phyloP scores from a whole-genome alignment of 306 rosid species.

The Malus sieversii region DNA sequence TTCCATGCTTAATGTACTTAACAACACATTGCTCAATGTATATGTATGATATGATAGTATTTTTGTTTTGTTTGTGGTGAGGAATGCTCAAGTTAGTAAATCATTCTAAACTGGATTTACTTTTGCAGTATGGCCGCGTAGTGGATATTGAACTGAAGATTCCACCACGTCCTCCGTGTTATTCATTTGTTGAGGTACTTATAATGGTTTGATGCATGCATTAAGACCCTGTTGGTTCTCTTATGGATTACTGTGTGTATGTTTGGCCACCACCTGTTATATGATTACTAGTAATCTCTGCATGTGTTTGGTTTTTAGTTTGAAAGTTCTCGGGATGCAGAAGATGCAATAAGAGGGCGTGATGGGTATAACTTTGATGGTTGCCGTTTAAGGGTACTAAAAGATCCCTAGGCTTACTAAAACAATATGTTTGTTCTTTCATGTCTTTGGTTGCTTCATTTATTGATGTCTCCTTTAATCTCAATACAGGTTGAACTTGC shows the following conservation, averaged over 20 bases:
- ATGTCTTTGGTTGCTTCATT: not conserved
- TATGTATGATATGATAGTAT: not conserved
- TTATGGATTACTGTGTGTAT: not conserved
- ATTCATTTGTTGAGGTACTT: slow-evolving; percentile 93
- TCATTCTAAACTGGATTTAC: slow-evolving; percentile 12
- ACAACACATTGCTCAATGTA: not conserved
- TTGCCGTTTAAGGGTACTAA: slow-evolving; percentile 82
- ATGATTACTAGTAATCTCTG: not conserved
- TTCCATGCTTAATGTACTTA: not conserved
- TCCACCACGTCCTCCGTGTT: slow-evolving; percentile 97
- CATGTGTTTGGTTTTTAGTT: slow-evolving; percentile 44
- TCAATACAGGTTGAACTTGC: slow-evolving; percentile 90
- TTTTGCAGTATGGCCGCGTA: slow-evolving; percentile 87
- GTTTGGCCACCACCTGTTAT: not conserved
- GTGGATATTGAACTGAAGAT: slow-evolving; percentile 89
- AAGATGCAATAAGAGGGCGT: slow-evolving; percentile 91
- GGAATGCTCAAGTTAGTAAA: not conserved
- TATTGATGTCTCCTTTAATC: slow-evolving; percentile 8
- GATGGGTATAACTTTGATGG: slow-evolving; percentile 99
- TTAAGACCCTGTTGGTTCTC: not conserved
- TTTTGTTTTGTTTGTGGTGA: not conserved
- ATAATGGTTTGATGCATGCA: not conserved
- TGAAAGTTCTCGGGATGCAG: slow-evolving; percentile 93
- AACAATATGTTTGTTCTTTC: not conserved
- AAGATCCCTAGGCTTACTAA: not conserved